Evolutionary conservation across 352 stramenopile species (phyloP).

Genomic region (Globisporangium orthogonon): DNA sequence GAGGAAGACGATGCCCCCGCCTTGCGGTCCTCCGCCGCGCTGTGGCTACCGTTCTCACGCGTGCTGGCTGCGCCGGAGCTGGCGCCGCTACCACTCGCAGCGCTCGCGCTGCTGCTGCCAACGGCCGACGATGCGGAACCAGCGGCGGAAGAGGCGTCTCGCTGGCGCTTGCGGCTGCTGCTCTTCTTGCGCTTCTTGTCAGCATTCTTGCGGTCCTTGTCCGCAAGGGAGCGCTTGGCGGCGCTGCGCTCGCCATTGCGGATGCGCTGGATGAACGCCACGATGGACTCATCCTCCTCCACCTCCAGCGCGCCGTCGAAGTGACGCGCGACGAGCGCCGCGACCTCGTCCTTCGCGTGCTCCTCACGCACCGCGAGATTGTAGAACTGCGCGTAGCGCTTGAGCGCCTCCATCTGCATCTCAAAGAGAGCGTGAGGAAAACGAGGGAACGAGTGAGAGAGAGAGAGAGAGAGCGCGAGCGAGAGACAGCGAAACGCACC

Average conservation of each 20-base stretch:
- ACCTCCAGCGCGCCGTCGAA: constrained; percentile 77
- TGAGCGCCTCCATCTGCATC: constrained; percentile 55
- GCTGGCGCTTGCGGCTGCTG: constrained; percentile 63
- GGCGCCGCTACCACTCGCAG: neutral
- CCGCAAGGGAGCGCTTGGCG: constrained; percentile 38
- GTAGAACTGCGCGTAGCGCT: constrained; percentile 80
- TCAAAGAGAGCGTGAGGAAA: neutral
- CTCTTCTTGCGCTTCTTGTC: constrained; percentile 76
- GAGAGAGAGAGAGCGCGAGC: neutral
- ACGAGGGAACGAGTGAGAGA: constrained; percentile 1
- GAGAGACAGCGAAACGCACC: constrained; percentile 22
- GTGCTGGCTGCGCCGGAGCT: constrained; percentile 6
- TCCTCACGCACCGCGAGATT: constrained; percentile 57
- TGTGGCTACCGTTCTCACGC: constrained; percentile 4
- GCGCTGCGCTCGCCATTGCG: constrained; percentile 72
- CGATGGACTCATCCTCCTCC: constrained; percentile 83
- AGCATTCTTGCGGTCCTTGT: constrained; percentile 56
- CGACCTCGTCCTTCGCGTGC: constrained; percentile 62
- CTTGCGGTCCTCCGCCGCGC: constrained; percentile 23
- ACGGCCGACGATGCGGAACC: neutral
- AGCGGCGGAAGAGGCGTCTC: constrained; percentile 30
- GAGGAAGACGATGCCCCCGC: constrained; percentile 7
- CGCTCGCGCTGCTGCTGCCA: constrained; percentile 16
- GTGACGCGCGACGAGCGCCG: constrained; percentile 71
- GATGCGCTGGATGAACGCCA: constrained; percentile 78